Evolutionary conservation across 2,329 filamentous ascomycete species (phyloP).

Genomic region (Fusarium pseudoanthophilum): DNA sequence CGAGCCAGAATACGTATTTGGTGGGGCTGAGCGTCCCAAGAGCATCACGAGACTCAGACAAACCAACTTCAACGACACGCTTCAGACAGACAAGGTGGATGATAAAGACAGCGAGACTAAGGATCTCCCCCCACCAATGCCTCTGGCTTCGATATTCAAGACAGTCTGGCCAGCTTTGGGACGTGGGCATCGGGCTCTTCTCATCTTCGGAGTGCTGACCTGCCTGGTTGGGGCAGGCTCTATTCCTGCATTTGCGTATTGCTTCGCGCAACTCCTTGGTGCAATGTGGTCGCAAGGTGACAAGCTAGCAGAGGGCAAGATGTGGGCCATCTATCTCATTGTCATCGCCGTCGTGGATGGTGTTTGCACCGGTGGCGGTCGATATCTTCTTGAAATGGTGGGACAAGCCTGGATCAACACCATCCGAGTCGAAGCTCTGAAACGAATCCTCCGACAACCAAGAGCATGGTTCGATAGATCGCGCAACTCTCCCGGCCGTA

Average conservation of each 20-base stretch:
- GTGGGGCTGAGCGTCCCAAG: slow-evolving; percentile 47
- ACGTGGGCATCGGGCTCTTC: slow-evolving; percentile 59
- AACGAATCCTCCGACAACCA: slow-evolving; percentile 78
- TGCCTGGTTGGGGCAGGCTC: slow-evolving; percentile 72
- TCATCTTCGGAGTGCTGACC: slow-evolving; percentile 70
- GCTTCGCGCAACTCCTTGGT: slow-evolving; percentile 77
- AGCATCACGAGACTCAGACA: slow-evolving; percentile 32
- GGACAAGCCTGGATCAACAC: slow-evolving; percentile 82
- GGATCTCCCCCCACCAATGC: slow-evolving; percentile 14
- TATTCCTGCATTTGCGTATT: slow-evolving; percentile 79
- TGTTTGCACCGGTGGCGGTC: slow-evolving; percentile 70
- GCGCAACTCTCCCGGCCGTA: slow-evolving; percentile 68
- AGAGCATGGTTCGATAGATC: slow-evolving; percentile 80
- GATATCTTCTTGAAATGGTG: slow-evolving; percentile 76
- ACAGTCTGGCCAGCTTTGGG: slow-evolving; percentile 77
- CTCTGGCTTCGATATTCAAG: slow-evolving; percentile 45
- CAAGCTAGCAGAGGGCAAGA: slow-evolving; percentile 62
- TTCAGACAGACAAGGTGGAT: background rate
- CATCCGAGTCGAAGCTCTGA: slow-evolving; percentile 75
- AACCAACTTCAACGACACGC: background rate
- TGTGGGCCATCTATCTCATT: slow-evolving; percentile 77
- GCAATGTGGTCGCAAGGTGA: slow-evolving; percentile 71
- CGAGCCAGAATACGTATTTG: slow-evolving; percentile 35
- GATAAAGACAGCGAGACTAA: background rate
- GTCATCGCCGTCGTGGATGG: slow-evolving; percentile 75